Conservation (phyloP, 176 grass and related monocot species). For the Oryza meridionalis region DNA sequence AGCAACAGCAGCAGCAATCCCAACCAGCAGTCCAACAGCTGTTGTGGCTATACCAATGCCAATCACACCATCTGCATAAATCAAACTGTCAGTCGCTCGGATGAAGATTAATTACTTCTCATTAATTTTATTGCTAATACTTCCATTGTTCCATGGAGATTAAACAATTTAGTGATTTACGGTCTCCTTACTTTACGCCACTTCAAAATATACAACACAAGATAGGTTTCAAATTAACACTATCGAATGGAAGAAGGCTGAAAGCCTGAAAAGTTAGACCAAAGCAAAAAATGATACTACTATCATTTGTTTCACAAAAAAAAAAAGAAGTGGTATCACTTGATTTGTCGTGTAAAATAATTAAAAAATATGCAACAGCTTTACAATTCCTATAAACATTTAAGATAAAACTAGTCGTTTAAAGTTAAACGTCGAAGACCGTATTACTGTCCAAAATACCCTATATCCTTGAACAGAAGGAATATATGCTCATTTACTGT, state of each 20-base stretch:
- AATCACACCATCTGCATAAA: conserved; percentile 59
- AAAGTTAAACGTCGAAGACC: neutral
- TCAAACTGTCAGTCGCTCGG: neutral
- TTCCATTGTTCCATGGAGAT: neutral
- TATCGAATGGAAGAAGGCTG: neutral
- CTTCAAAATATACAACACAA: neutral
- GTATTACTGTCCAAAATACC: neutral
- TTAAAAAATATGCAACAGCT: neutral
- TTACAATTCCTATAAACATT: neutral
- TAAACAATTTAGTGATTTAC: too few species aligned
- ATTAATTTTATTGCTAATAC: neutral
- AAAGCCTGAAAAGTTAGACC: neutral
- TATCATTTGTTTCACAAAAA: neutral
- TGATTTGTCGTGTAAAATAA: neutral
- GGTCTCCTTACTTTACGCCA: neutral
- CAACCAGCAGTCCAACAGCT: conserved; percentile 54
- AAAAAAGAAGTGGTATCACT: neutral
- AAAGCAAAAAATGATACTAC: neutral
- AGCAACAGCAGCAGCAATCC: conserved; percentile 52
- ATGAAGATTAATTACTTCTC: neutral
- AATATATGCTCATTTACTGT: neutral
- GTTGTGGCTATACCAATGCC: conserved; percentile 68
- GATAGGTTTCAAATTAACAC: neutral
- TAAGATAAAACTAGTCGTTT: neutral
- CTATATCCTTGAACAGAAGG: too few species aligned